phyloP scores from a whole-genome alignment of 164 flowering plant species.

The Nymphaea thermarum region DNA sequence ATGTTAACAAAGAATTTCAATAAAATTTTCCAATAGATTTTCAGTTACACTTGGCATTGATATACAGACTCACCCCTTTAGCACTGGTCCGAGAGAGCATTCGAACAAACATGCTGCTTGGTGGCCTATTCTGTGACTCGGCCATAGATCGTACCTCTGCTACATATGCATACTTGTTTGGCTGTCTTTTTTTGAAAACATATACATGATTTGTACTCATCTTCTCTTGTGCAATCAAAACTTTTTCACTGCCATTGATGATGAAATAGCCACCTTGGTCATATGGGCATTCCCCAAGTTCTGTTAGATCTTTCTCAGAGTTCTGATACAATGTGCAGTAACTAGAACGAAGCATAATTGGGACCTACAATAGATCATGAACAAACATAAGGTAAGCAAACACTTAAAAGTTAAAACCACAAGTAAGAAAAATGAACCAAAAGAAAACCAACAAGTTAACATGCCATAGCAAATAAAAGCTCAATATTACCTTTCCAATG shows the following conservation, averaged over 20 bases:
- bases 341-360: constrained; percentile 96
- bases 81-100: constrained; percentile 95
- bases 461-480: constrained; percentile 1
- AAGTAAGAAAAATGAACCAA: neutral
- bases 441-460: neutral
- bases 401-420: no score
- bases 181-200: constrained; percentile 97
- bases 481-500: constrained; percentile 66
- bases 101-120: constrained; percentile 96
- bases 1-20: no score
- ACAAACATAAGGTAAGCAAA: no score
- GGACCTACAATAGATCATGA: constrained; percentile 41
- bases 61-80: constrained; percentile 60
- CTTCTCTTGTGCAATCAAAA: constrained; percentile 94
- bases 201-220: constrained; percentile 99
- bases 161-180: constrained; percentile 93
- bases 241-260: constrained; percentile 97
- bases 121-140: constrained; percentile 90
- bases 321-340: constrained; percentile 85
- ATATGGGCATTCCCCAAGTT: constrained; percentile 97
- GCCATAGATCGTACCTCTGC: constrained; percentile 98
- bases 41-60: neutral
- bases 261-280: constrained; percentile 99
- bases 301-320: constrained; percentile 95
- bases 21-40: no score